Evolutionary conservation across 257 asterid species (phyloP), one percentile per base, ranked within the genome.

Genomic region (Galeopsis tetrahit): DNA sequence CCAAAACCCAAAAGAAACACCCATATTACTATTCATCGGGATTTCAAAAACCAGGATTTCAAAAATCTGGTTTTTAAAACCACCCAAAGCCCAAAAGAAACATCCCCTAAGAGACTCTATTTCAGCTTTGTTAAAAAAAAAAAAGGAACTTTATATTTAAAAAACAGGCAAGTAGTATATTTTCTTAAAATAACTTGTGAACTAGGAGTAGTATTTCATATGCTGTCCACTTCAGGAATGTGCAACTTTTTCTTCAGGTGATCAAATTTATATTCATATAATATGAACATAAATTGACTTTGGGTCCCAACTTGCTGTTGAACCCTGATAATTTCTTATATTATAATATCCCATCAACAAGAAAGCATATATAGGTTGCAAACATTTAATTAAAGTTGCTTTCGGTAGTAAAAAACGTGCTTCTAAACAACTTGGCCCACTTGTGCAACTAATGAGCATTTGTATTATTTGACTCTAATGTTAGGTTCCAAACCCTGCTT

Each of bases 161-260:
- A 17, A 13, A 60, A 35, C 5, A 11, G 7, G 10, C 70, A 28
- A 5, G 8, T 3, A 35, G 11, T 53, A 52, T 42, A 36, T 39
- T 21, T 21, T 21, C 28, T 21, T 21, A 21, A 21, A 21, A 21
- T 21, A 21, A 21, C 28, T 21, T 21, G 28, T 21, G 28, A 21
- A 21, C 28, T 21, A 21, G 28, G 28, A 0, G 28, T 21, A 21
- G 35, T 3, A 52, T 53, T 38, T 57, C 38, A 10, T 17, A 42
- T 42, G 69, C 56, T 21, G 69, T 64, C 75, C 43, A 70, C 68
- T 59, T 43, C 59, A 58, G n/a, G 38, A 33, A 71, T 21, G 33
- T 32, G 17, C 21, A 40, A 46, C 63, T 34, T 35, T 60, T 71
- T 58, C 60, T 34, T 9, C 33, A 46, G 68, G 61, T 34, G 60